Evolutionary conservation across 345 rosid genomes (phyloP), one percentile per base, ranked within the genome.

Genomic region (Pistacia integerrima): DNA sequence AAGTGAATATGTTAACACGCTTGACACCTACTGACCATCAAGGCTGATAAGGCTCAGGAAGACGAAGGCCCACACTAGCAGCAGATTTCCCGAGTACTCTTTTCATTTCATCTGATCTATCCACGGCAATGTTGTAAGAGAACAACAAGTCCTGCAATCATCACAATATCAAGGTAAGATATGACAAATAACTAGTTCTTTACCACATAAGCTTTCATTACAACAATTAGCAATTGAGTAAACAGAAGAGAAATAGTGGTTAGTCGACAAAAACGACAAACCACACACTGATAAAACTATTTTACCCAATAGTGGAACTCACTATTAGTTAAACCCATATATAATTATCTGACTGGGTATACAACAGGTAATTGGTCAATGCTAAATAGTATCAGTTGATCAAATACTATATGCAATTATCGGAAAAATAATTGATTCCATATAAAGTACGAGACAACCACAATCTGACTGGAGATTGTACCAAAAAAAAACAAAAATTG

Each of bases 71-170:
- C 38, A 96, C 97, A 81, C 97, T 93, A 3, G 97, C 93, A 74
- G 99, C 97, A 61, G 99, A 92, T 84, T 92, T 92, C 41, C 93
- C 87, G 48, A 91, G 87, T 74, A 77, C 63, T 78, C 88, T 82
- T 81, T 88, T 89, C 94, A 93, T 88, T 83, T 96, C 97, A 3
- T 90, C 89, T 17, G 97, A 76, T 80, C 97, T 87, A 80, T 96
- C 97, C 49, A 96, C 94, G 0, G 94, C 98, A 71, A 96, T 88
- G 81, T 92, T 93, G 91, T 96, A 93, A 11, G 98, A 96, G 83
- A 92, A 91, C 73, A 92, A 69, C 62, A 93, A 77, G 9, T 94
- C 97, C 98, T 91, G 87, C 87, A 81, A 63, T 65, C n/a, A 71
- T 57, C 71, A 68, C 14, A 59, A n/a, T 54, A 70, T 52, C 57